Conservation (phyloP, 768 basidiomycete genomes). For the Amanita pseudoporphyria region DNA sequence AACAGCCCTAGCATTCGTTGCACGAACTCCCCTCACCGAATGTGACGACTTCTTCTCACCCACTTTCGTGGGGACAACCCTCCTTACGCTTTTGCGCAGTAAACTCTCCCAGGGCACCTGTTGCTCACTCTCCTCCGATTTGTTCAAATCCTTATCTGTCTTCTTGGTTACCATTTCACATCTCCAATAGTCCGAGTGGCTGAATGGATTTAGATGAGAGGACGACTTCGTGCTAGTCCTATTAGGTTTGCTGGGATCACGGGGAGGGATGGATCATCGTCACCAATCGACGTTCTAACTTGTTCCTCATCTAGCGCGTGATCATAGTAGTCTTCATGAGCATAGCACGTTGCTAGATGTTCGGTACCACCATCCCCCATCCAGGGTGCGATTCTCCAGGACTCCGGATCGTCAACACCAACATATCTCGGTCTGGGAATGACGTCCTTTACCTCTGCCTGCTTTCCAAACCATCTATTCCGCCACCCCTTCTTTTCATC, state of each 20-base stretch:
- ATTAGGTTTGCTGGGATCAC: too few relatives aligned
- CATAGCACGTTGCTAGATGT: too few relatives aligned
- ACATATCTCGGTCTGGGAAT: slow-evolving; percentile 16
- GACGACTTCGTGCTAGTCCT: too few relatives aligned
- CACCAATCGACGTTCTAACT: too few relatives aligned
- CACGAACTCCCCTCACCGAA: slow-evolving; percentile 18
- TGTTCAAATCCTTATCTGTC: background rate
- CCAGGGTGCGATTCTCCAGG: slow-evolving; percentile 6
- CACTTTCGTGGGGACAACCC: slow-evolving; percentile 37
- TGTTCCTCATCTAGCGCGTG: background rate
- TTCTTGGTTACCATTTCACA: slow-evolving; percentile 12
- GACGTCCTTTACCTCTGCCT: slow-evolving; percentile 15
- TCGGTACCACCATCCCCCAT: background rate
- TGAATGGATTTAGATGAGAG: background rate
- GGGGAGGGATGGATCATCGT: slow-evolving; percentile 11
- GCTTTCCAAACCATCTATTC: background rate
- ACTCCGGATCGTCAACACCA: slow-evolving; percentile 9
- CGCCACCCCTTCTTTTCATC: background rate
- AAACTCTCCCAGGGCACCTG: slow-evolving; percentile 32
- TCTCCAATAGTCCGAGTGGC: slow-evolving; percentile 17
- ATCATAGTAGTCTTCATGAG: too few relatives aligned
- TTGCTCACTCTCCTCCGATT: background rate
- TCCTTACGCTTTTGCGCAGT: slow-evolving; percentile 41
- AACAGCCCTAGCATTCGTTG: slow-evolving; percentile 8
- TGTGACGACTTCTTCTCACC: slow-evolving; percentile 23